Evolutionary conservation across 1,284 basidiomycete species (phyloP), one percentile per base, ranked within the genome.

Genomic region (Ustilago loliicola): DNA sequence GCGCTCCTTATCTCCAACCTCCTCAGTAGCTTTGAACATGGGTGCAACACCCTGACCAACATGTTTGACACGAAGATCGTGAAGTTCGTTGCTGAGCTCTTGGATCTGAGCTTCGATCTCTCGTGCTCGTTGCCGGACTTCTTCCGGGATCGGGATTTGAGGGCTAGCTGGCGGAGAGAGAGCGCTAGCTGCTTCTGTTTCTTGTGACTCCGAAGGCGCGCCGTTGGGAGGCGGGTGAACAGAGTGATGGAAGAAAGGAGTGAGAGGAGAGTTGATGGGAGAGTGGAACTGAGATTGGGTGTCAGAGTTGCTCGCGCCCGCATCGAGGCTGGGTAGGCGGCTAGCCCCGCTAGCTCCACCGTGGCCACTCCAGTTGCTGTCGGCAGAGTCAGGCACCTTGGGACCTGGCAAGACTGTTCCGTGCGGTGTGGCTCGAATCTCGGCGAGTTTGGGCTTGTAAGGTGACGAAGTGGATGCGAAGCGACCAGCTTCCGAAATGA

Each of bases 81-180:
- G 58, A 29, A 81, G 61, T 56, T 81, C 79, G 25, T 61, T 66
- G 55, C 73, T 66, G 29, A 79, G 65, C 27, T 77, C 77, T 34
- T 64, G 59, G 23, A 81, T 79, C 52, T 76, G 69, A 9, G 54
- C 61, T 61, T 81, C 77, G 48, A 81, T 68, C 27, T 79, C 77
- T n/a, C 66, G 71, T 7, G 72, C 77, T 1, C 77, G 68, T 34
- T 55, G 66, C 8, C 68, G 59, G 4, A 79, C 77, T 40, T 75
- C 72, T 48, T 79, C 72, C 0, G 68, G 65, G 21, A 79, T 64
- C 19, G 66, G 64, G 21, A 74, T 61, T 36, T 59, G 66, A 9
- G 66, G 64, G 23, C 51, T 68, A 13, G 56, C 57, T 7, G 68
- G 68, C 8, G 67, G 55, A 19, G 68, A 63, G 8, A 61, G 19